Evolutionary conservation across 1,284 basidiomycete species (phyloP), one percentile per base, ranked within the genome.

Genomic region (Ceratobasidium sp.): DNA sequence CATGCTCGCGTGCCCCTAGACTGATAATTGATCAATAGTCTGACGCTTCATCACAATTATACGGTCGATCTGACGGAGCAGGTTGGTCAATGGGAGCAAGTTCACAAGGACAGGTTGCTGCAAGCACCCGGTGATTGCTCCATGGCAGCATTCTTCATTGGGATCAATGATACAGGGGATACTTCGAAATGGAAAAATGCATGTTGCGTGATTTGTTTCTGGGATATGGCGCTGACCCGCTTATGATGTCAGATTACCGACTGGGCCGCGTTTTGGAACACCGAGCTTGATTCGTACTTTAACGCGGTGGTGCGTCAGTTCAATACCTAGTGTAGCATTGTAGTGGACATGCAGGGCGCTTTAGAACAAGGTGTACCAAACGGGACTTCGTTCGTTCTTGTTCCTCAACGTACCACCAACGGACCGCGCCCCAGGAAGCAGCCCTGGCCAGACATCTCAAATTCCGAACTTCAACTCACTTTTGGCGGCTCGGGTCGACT

Each of bases 91-190:
- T 86, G 83, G 83, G 78, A 77, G 8, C 66, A 69, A 18, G 66
- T 40, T 2, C 16, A 54, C 23, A 56, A 59, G 14, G 54, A 59
- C 40, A 46, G 59, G 11, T 23, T 69, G 14, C 28, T 69, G 12
- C 14, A 59, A 69, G 66, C 30, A 30, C 83, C 83, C 7, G 59
- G 77, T 0, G 78, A 76, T 33, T 77, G 83, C 72, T 85, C 85
- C 0, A 76, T 86, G 40, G 83, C 84, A 3, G 80, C 82, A 1
- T 87, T 85, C 85, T 87, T 85, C 84, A 86, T 86, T 72, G 86
- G 86, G 5, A 86, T 86, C 64, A 86, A 86, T 77, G 86, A 86
- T 75, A 86, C 85, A 0, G 84, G 85, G 3, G 85, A 86, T 76
- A 82, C 83, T 1, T 72, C 82, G n/a, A 77, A 77, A 54, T 86